Conservation (phyloP, 805 yeast species). For the Tetrapisispora iriomotensis region DNA sequence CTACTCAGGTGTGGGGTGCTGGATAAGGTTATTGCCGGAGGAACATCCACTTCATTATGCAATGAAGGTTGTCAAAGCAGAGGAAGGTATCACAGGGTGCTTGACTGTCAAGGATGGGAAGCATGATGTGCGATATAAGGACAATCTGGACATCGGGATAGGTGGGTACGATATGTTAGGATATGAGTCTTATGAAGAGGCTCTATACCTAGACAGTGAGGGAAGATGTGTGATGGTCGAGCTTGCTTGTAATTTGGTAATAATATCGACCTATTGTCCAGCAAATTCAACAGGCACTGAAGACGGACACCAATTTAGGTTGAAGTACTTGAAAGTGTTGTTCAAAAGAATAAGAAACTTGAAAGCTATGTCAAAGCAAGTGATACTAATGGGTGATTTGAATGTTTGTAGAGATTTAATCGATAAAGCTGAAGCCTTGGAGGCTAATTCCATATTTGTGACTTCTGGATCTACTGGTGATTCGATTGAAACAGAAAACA, state of each 20-base stretch:
- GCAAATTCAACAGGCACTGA: constrained; percentile 73
- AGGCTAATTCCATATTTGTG: constrained; percentile 7
- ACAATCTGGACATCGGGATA: constrained; percentile 31
- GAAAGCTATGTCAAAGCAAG: constrained; percentile 48
- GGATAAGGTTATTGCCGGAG: constrained; percentile 44
- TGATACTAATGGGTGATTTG: constrained; percentile 80
- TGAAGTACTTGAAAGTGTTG: constrained; percentile 47
- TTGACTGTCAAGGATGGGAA: constrained; percentile 13
- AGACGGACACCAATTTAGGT: constrained; percentile 51
- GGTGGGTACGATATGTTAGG: constrained; percentile 57
- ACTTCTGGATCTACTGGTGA: constrained; percentile 35
- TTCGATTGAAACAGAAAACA: constrained; percentile 21
- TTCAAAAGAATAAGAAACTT: constrained; percentile 54
- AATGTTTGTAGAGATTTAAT: constrained; percentile 72
- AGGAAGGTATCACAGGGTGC: constrained; percentile 84
- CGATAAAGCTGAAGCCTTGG: constrained; percentile 68
- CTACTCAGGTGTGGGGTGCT: constrained; percentile 86
- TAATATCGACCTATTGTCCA: constrained; percentile 75
- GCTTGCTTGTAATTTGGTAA: constrained; percentile 48
- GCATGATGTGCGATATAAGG: constrained; percentile 14
- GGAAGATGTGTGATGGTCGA: constrained; percentile 79
- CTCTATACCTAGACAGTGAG: constrained; percentile 55
- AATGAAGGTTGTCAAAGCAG: constrained; percentile 59
- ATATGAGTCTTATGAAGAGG: constrained; percentile 27
- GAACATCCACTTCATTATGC: constrained; percentile 34